Evolutionary conservation across 2,329 filamentous ascomycete species (phyloP), one percentile per base, ranked within the genome.

Genomic region (Phyllosticta ampelicida): DNA sequence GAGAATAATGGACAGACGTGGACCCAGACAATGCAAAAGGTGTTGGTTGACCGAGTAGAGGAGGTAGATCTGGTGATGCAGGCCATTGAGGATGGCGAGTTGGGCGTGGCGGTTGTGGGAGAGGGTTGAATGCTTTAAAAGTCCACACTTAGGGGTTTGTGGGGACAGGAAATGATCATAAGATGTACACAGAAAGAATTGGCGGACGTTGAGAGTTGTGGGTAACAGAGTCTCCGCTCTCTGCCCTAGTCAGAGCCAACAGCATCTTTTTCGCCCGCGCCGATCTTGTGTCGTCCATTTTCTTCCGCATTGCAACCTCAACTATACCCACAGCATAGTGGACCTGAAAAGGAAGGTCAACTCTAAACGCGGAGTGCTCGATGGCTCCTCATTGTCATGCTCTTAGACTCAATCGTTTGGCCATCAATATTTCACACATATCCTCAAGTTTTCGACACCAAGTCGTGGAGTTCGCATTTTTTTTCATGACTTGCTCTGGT

Each of bases 71-170:
- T 76, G 51, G 67, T 96, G 83, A 67, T 84, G 79, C 51, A 83
- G 73, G 61, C 86, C 78, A 58, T 86, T 82, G 68, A 85, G 81
- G 66, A 87, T 77, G 60, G 95, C 75, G 74, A 89, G 82, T 64
- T 88, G 82, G 62, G 96, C 75, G 70, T 96, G 61, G 74, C 70
- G 53, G 61, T 73, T 6, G 49, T 56, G 26, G 65, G 67, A 16
- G 64, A 59, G 11, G 5, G 10, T 5, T 51, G 19, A 51, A 11
- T 51, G 49, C 49, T 19, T 50, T 8, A 10, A 11, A 51, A 21
- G 21, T n/a, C 49, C 18, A 51, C 16, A 51, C 9, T 21, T 10
- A 8, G 4, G 16, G 11, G 36, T 44, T 16, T n/a, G 13, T 8
- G 13, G 5, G 36, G 3, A 6, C 8, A 44, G n/a, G 36, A 2